These are phyloP conservation scores for Fusarium pseudonygamai DNA, from an alignment of 2,329 filamentous ascomycete genomes.

Conservation along the genomic window DNA sequence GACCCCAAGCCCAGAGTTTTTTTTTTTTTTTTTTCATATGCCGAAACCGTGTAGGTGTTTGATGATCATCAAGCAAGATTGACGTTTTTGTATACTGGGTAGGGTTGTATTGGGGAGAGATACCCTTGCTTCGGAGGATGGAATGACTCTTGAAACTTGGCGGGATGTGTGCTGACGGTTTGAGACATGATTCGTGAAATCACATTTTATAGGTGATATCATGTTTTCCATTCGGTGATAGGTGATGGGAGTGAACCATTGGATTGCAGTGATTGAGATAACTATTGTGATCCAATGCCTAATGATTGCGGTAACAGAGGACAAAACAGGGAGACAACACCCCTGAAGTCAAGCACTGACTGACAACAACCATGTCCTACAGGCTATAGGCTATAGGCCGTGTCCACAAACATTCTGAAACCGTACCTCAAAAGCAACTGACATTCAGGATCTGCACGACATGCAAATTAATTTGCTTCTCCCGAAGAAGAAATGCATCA, in stretches of 20 bases:
- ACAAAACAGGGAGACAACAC: background rate
- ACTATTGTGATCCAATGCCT: background rate
- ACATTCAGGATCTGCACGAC: background rate
- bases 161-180: background rate
- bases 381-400: background rate
- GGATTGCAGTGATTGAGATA: background rate
- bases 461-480: conserved; percentile 16
- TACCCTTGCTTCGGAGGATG: background rate
- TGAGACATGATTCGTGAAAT: background rate
- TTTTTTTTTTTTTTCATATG: background rate
- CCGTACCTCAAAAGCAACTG: background rate
- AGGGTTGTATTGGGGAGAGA: background rate
- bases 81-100: background rate
- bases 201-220: background rate
- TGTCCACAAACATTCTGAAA: background rate
- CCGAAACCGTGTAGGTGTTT: background rate
- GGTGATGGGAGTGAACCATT: background rate
- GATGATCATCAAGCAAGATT: background rate
- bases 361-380: background rate
- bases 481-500: conserved; percentile 3
- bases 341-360: background rate
- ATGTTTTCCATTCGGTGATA: background rate
- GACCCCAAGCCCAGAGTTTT: background rate
- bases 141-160: background rate
- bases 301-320: background rate